phyloP scores from a whole-genome alignment of 768 basidiomycete genomes.

The Amanita subjunquillea region DNA sequence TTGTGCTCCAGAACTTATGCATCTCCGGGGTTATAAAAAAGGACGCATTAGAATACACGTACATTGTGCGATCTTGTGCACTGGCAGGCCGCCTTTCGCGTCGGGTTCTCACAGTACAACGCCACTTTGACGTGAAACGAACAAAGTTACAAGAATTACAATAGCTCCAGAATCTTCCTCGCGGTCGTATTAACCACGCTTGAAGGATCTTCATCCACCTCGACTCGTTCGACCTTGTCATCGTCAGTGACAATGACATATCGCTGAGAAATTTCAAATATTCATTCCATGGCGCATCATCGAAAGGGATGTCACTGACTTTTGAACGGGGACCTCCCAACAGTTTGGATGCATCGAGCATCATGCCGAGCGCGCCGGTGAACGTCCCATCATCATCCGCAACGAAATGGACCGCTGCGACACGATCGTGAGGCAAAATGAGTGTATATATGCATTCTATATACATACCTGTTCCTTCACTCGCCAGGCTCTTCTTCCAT shows the following conservation, averaged over 20 bases:
- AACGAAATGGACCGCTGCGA: constrained; percentile 45
- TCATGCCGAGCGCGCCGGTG: too few species aligned
- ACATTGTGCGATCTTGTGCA: too few species aligned
- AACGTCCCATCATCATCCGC: constrained; percentile 54
- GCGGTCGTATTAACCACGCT: constrained; percentile 45
- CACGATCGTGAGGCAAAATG: constrained; percentile 1
- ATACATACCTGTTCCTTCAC: constrained; percentile 10
- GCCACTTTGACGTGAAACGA: too few species aligned
- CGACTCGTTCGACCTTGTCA: constrained; percentile 42
- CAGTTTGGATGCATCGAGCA: constrained; percentile 21
- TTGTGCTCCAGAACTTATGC: too few species aligned
- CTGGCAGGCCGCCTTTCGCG: too few species aligned
- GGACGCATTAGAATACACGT: too few species aligned
- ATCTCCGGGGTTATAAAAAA: too few species aligned
- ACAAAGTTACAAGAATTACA: constrained; percentile 9
- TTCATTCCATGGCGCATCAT: background rate
- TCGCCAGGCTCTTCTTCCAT: constrained; percentile 50
- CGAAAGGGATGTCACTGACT: constrained; percentile 21
- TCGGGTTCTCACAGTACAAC: too few species aligned
- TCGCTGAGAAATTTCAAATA: constrained; percentile 22
- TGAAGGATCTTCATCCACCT: constrained; percentile 37
- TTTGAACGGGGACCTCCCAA: constrained; percentile 64
- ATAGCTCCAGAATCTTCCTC: constrained; percentile 27
- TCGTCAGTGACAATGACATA: constrained; percentile 50
- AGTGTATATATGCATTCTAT: background rate